Conservation (phyloP, 2,329 filamentous ascomycete species). For the Zymoseptoria ardabiliae region DNA sequence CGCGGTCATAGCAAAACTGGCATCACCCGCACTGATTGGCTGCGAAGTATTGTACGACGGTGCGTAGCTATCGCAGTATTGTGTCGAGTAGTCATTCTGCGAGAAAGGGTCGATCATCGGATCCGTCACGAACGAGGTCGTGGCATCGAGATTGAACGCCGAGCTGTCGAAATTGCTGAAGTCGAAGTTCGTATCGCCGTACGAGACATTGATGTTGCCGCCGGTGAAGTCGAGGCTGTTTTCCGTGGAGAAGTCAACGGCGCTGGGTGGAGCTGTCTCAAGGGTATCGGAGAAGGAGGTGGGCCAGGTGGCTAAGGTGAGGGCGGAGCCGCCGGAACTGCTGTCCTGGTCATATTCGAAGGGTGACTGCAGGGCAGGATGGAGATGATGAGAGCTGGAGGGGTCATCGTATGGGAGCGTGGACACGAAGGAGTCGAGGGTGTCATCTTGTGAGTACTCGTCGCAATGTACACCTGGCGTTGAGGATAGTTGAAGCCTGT, state of each 20-base stretch:
- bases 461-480: neutral
- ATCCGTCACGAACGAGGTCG: slow-evolving; percentile 17
- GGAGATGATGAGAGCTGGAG: slow-evolving; percentile 3
- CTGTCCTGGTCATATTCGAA: slow-evolving; percentile 27
- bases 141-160: slow-evolving; percentile 23
- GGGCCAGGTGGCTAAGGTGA: slow-evolving; percentile 24
- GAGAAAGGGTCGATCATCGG: slow-evolving; percentile 19
- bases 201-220: slow-evolving; percentile 35
- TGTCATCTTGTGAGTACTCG: slow-evolving; percentile 8
- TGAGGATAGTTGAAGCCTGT: slow-evolving; percentile 17
- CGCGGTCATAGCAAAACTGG: neutral
- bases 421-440: slow-evolving; percentile 20
- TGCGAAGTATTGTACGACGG: neutral
- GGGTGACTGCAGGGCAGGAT: slow-evolving; percentile 23
- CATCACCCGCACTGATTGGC: neutral
- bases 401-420: slow-evolving; percentile 8
- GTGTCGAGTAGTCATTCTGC: slow-evolving; percentile 7
- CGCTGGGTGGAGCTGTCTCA: slow-evolving; percentile 10
- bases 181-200: slow-evolving; percentile 26
- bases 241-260: slow-evolving; percentile 13
- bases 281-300: slow-evolving; percentile 12
- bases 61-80: slow-evolving; percentile 14
- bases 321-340: slow-evolving; percentile 16
- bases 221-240: slow-evolving; percentile 36
- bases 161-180: slow-evolving; percentile 23